Conservation (phyloP, 2,329 filamentous ascomycete genomes). For the Phyllosticta citrichinensis region DNA sequence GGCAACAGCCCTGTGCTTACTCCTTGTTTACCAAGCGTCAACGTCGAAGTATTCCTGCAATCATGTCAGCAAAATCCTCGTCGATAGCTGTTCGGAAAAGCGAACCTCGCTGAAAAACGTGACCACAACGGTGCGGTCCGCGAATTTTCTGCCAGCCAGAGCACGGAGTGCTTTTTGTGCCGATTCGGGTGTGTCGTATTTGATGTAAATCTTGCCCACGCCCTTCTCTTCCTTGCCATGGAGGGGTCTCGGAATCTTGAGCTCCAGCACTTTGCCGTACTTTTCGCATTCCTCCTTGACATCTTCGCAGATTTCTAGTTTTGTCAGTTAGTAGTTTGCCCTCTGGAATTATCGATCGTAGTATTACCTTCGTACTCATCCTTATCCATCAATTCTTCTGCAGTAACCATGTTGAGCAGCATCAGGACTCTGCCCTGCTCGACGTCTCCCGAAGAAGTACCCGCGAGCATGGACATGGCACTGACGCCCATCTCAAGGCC, state of each 20-base stretch:
- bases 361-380: conserved; percentile 85
- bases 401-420: conserved; percentile 95
- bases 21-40: conserved; percentile 10
- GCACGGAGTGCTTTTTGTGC: conserved; percentile 77
- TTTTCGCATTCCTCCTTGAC: conserved; percentile 88
- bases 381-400: conserved; percentile 84
- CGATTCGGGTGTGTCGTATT: conserved; percentile 69
- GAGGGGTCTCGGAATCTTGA: conserved; percentile 85
- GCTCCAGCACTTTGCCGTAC: conserved; percentile 72
- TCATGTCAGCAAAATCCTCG: conserved; percentile 1
- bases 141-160: conserved; percentile 92
- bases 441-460: conserved; percentile 68
- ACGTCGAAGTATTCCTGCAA: conserved; percentile 13
- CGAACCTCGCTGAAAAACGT: conserved; percentile 89
- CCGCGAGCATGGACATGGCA: conserved; percentile 94
- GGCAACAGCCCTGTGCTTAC: background rate
- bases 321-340: conserved; percentile 18
- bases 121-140: conserved; percentile 88
- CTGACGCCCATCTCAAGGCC: conserved; percentile 93
- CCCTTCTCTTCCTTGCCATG: conserved; percentile 77
- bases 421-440: conserved; percentile 80
- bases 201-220: conserved; percentile 96
- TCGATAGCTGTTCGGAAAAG: background rate
- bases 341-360: conserved; percentile 1
- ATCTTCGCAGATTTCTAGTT: conserved; percentile 86